Base-by-base conservation (phyloP, 2,329 filamentous ascomycete species). In the Tolypocladium pustulatum region DNA sequence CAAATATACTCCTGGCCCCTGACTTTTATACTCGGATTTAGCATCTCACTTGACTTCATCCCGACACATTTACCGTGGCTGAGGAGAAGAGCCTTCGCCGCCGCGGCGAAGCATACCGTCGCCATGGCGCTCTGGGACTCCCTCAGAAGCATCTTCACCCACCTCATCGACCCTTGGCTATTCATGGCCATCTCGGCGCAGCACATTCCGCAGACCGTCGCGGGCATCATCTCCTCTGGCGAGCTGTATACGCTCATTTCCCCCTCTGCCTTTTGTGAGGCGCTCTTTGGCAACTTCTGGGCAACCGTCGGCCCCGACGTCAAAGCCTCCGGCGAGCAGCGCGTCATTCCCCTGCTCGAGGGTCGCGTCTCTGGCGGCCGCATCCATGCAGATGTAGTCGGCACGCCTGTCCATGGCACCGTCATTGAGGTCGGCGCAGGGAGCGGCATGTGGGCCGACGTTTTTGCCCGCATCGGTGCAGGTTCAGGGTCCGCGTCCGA, bases 201-300 rank as follows among this genome's bases (percentile, higher is more conserved):
- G 60, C 81, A 77, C 68, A 72, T 87, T 20, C 81, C 83, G 0
- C 59, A 64, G 30, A 83, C 84, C 0, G 66, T 86, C 55, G 38
- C 72, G 40, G 61, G 67, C 15, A 73, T 85, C 38, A 17, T 81
- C 53, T 63, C 64, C 36, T 62, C 66, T 10, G 61, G 66, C 53
- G 65, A 76, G 54, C 69, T 71, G 58, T 38, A 60, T 58, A 68
- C 73, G 6, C 70, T 83, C 22, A 55, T 79, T 52, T 77, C 74
- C 22, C 73, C 71, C 1, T 66, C 70, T 2, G 67, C 66, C 27
- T 72, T 84, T 57, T 73, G 71, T 46, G 70, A 75, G 2, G 75
- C 71, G 61, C 86, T 84, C 81, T 89, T 88, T 70, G 77, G 77
- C 57, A 71, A 72, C 46, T 87, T 88, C 71, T 89, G 85, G 85